Evolutionary conservation across 1,284 basidiomycete genomes (phyloP), one percentile per base, ranked within the genome.

Genomic region (Vanrija humicola): DNA sequence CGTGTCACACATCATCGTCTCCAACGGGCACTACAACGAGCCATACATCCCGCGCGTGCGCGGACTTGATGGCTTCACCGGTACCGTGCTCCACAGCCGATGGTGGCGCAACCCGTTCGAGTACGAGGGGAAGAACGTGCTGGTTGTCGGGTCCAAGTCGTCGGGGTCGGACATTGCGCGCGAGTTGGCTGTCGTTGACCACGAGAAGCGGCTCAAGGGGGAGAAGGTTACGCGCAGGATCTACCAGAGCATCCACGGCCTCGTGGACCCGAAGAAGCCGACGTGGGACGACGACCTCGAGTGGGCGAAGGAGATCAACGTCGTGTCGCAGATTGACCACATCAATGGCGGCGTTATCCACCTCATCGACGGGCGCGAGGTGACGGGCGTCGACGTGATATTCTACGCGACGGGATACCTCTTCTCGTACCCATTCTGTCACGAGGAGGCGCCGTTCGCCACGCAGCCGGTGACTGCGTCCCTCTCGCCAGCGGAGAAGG

Each of bases 81-180:
- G 79, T 5, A 34, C 68, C 39, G 61, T 81, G 6, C 19, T 76
- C 26, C 81, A 82, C 63, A 74, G 75, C 0, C 67, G 79, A 8
- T 81, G 76, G 76, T 82, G 77, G 58, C 69, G 79, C 15, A 64
- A 64, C 4, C 75, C 80, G 0, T 54, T 68, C 0, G 58, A 64
- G 15, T 68, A 64, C 53, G 19, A 73, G 43, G 67, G 63, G 16
- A 61, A 77, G 64, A 76, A 65, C 1, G 75, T 82, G 6, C 68
- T 82, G 21, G 78, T 82, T 0, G 77, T 82, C 7, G 81, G 81
- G 6, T 80, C 78, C 28, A 75, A 73, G n/a, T 77, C 77, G 5
- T 79, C 78, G 0, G 81, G 81, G 0, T 78, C 78, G 16, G 81
- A 82, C 58, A 76, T 82, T 25, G 74, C 78, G 0, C 70, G 81